phyloP scores from a whole-genome alignment of 208 protist species.

The Leptomonas pyrrhocoris region DNA sequence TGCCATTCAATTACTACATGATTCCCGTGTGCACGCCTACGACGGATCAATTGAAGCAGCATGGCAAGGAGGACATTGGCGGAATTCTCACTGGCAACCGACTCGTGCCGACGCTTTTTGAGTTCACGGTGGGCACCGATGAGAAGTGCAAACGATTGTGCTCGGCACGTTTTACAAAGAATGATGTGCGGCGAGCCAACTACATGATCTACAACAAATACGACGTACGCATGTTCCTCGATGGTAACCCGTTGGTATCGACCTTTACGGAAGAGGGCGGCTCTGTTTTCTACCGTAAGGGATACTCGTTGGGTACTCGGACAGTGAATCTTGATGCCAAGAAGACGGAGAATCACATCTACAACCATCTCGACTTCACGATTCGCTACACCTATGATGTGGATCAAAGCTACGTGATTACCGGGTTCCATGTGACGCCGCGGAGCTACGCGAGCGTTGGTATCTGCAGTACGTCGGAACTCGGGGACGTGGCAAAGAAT shows the following conservation, averaged over 20 bases:
- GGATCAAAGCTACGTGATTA: slow-evolving; percentile 33
- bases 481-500: background rate
- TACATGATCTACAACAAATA: slow-evolving; percentile 63
- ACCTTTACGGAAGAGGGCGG: background rate
- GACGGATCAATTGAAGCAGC: slow-evolving; percentile 26
- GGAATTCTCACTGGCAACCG: slow-evolving; percentile 94
- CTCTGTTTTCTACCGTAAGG: slow-evolving; percentile 12
- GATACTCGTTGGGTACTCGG: slow-evolving; percentile 42
- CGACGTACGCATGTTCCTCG: slow-evolving; percentile 69
- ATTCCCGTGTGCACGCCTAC: slow-evolving; percentile 88
- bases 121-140: slow-evolving; percentile 42
- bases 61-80: slow-evolving; percentile 89
- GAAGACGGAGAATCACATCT: slow-evolving; percentile 10
- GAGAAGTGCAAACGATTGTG: slow-evolving; percentile 49
- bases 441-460: slow-evolving; percentile 9
- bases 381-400: slow-evolving; percentile 33
- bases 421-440: slow-evolving; percentile 58
- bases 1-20: slow-evolving; percentile 95
- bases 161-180: slow-evolving; percentile 16
- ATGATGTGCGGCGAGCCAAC: slow-evolving; percentile 28
- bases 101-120: slow-evolving; percentile 93
- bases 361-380: slow-evolving; percentile 80
- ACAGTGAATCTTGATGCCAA: background rate
- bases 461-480: background rate
- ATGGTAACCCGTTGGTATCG: slow-evolving; percentile 57